phyloP scores from a whole-genome alignment of 352 stramenopile genomes.

The Globisporangium spinosum region DNA sequence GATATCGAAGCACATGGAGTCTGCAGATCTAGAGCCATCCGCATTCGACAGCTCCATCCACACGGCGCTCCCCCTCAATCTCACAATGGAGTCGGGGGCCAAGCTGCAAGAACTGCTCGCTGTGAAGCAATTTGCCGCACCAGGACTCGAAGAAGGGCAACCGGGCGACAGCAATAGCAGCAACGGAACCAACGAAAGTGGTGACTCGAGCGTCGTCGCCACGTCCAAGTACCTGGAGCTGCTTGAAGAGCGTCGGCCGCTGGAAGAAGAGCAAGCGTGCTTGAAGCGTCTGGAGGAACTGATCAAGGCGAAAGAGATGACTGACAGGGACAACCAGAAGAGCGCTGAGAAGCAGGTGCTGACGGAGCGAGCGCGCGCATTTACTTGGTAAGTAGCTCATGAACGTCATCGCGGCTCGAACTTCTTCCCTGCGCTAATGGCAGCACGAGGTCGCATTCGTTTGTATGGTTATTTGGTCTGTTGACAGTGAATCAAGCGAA shows the following conservation, averaged over 20 bases:
- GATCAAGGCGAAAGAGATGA: neutral
- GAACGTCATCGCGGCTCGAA: neutral
- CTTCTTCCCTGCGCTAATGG: neutral
- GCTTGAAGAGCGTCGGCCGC: neutral
- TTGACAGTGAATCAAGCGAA: no score
- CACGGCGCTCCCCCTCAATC: no score
- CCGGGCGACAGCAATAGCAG: no score
- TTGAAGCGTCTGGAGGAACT: neutral
- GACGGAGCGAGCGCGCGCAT: neutral
- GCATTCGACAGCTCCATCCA: neutral
- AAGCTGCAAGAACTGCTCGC: neutral
- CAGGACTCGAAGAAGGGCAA: neutral
- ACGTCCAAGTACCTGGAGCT: neutral
- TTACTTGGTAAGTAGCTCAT: neutral
- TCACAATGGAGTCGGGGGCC: neutral
- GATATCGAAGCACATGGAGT: neutral
- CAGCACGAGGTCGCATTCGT: neutral
- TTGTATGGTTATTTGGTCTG: neutral
- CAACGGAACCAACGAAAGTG: no score
- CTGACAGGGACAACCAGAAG: neutral
- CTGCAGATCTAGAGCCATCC: neutral
- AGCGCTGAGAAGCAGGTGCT: neutral
- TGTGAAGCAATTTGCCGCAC: neutral
- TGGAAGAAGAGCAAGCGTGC: neutral
- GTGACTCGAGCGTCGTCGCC: neutral